These are phyloP conservation scores for Solanum tarijense DNA, from an alignment of 257 asterid species.

Conservation along the genomic window DNA sequence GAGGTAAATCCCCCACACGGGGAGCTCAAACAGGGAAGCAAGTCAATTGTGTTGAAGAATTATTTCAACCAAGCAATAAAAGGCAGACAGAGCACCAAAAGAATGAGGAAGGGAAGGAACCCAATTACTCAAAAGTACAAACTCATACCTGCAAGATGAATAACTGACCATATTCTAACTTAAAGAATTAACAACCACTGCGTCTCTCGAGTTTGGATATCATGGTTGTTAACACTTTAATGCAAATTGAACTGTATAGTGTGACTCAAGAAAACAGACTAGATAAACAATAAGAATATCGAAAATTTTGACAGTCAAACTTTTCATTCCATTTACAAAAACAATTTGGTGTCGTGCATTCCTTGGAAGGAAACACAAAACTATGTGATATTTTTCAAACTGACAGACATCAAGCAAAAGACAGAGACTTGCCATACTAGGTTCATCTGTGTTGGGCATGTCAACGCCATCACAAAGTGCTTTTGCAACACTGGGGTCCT, in stretches of 20 bases:
- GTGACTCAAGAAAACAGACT: neutral
- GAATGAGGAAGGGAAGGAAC: neutral
- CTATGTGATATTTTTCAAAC: neutral
- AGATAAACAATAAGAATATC: neutral
- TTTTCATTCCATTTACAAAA: neutral
- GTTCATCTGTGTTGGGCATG: slow-evolving; percentile 18
- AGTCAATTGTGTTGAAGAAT: neutral
- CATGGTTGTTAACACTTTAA: neutral
- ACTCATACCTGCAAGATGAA: neutral
- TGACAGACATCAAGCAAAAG: neutral
- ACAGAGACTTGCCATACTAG: slow-evolving; percentile 27
- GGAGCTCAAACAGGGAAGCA: neutral
- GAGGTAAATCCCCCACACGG: neutral
- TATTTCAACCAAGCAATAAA: neutral
- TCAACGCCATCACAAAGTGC: slow-evolving; percentile 39
- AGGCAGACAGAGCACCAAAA: neutral
- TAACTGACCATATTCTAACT: neutral
- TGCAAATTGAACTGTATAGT: neutral
- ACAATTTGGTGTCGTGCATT: neutral
- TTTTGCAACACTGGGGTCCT: slow-evolving; percentile 25
- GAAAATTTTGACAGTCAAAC: neutral
- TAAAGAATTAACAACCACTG: neutral
- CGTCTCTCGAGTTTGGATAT: neutral
- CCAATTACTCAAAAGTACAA: neutral
- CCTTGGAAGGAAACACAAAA: neutral